These are phyloP conservation scores for Flaveria bidentis DNA, from an alignment of 129 eudicot genomes.

Conservation along the genomic window DNA sequence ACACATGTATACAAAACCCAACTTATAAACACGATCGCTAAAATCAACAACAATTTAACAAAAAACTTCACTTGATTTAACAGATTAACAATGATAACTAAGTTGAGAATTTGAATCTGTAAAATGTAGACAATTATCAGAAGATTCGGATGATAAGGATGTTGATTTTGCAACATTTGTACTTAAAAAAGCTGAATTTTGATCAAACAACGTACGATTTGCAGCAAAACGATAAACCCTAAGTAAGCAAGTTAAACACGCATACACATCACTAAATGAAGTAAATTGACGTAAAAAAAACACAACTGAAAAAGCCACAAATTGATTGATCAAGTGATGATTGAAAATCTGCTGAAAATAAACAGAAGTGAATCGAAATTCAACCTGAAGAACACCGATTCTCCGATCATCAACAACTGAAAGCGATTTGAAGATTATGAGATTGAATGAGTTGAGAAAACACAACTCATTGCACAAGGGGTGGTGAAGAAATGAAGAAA, in stretches of 20 bases:
- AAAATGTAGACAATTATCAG: not conserved
- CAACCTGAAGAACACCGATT: not conserved
- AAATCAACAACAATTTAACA: not conserved
- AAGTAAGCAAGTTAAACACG: not conserved
- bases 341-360: not conserved
- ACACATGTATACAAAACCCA: not conserved
- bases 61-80: too few relatives aligned
- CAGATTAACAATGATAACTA: too few relatives aligned
- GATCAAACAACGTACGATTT: not conserved
- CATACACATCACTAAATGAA: not conserved
- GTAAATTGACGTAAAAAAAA: not conserved
- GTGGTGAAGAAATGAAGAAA: conserved; percentile 1
- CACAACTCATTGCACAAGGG: not conserved
- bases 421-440: not conserved
- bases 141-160: not conserved
- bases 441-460: not conserved
- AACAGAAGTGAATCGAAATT: conserved; percentile 3
- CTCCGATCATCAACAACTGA: not conserved
- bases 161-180: not conserved
- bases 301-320: not conserved
- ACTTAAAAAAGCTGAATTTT: not conserved
- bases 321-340: not conserved
- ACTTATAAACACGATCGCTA: not conserved
- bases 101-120: not conserved
- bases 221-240: not conserved